phyloP scores from a whole-genome alignment of 306 rosid species.

The Dalbergia oliveri region DNA sequence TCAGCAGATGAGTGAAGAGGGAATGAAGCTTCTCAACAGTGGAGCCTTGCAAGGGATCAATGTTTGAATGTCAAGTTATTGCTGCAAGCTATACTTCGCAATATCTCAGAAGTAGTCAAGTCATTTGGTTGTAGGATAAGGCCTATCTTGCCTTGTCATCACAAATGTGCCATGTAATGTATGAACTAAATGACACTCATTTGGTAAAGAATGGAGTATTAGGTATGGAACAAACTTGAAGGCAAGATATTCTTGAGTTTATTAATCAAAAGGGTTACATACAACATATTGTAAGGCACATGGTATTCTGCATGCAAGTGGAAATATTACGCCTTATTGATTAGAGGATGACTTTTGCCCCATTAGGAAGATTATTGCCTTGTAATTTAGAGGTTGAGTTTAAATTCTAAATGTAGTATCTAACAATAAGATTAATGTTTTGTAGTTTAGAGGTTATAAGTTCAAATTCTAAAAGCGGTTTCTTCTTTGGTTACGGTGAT shows the following conservation, averaged over 20 bases:
- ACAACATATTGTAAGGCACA: conserved; percentile 2
- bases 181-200: conserved; percentile 40
- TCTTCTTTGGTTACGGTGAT: no score
- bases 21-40: conserved; percentile 91
- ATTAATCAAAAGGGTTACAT: conserved; percentile 35
- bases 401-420: no score
- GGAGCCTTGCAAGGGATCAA: conserved; percentile 86
- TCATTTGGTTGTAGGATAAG: conserved; percentile 20
- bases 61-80: conserved; percentile 52
- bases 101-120: conserved; percentile 25
- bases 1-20: conserved; percentile 95
- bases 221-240: conserved; percentile 32
- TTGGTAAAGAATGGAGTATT: conserved; percentile 25
- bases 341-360: no score
- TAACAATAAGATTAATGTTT: no score
- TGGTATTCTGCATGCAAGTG: conserved; percentile 31
- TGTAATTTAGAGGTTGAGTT: no score
- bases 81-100: conserved; percentile 24
- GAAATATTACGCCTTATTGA: conserved; percentile 14
- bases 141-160: conserved; percentile 14
- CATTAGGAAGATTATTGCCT: no score
- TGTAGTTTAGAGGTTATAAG: no score
- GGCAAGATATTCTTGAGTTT: conserved; percentile 4
- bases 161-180: conserved; percentile 36
- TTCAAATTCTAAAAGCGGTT: no score